phyloP scores from a whole-genome alignment of 169 alveolate species.

The Plasmodium cynomolgi region DNA sequence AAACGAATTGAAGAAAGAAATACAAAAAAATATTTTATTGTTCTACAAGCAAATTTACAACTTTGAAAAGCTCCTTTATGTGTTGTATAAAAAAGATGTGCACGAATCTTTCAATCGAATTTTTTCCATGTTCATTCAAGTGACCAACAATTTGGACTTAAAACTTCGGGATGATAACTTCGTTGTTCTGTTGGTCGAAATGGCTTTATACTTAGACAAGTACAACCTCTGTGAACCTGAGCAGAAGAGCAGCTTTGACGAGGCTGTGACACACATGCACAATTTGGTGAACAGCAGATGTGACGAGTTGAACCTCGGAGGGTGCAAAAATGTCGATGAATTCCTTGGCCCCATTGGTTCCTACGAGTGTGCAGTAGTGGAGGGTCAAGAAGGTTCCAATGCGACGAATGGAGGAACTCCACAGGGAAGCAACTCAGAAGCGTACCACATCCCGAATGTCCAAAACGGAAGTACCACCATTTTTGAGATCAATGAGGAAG shows the following conservation, averaged over 20 bases:
- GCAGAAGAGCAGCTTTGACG: not conserved
- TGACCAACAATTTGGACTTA: not conserved
- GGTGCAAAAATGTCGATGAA: not conserved
- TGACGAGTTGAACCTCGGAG: not conserved
- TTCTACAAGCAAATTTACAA: conserved; percentile 40
- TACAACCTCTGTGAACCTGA: conserved; percentile 4
- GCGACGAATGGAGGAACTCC: not conserved
- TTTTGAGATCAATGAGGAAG: not conserved
- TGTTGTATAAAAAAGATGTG: conserved; percentile 41
- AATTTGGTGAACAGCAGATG: not conserved
- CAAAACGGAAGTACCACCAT: not conserved
- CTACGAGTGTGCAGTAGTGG: not conserved
- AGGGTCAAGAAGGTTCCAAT: not conserved
- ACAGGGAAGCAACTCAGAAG: not conserved
- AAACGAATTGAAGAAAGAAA: not conserved
- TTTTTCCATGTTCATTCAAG: conserved; percentile 14
- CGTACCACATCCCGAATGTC: not conserved
- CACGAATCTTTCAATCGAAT: conserved; percentile 15
- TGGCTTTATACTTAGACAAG: conserved; percentile 52
- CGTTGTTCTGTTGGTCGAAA: conserved; percentile 42
- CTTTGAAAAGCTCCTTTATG: conserved; percentile 42
- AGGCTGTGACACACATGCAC: conserved; percentile 1
- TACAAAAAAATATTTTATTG: conserved; percentile 5
- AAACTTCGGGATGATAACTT: conserved; percentile 29
- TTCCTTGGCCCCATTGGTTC: not conserved